phyloP scores from a whole-genome alignment of 768 basidiomycete genomes.

The Mycena galopus region DNA sequence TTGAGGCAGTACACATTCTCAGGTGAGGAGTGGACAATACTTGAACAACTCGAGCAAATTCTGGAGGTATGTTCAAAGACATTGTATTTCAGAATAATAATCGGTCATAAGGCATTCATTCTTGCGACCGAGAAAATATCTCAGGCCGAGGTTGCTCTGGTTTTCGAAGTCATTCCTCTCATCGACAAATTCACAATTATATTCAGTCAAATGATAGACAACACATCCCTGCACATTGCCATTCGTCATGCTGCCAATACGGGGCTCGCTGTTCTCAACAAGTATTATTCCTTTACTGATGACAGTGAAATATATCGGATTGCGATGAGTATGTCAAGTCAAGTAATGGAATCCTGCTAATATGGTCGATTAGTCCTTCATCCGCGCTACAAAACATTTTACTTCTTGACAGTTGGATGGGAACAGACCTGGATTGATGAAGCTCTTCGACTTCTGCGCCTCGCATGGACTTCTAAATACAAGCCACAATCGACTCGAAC shows the following conservation, averaged over 20 bases:
- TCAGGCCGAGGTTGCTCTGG: slow-evolving; percentile 13
- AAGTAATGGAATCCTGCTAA: not conserved
- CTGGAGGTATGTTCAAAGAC: not conserved
- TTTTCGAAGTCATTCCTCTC: slow-evolving; percentile 14
- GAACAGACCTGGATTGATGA: too few relatives aligned
- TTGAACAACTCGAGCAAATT: slow-evolving; percentile 5
- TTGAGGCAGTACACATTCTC: too few relatives aligned
- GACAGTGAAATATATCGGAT: slow-evolving; percentile 17
- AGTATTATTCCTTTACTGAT: slow-evolving; percentile 17
- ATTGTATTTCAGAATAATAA: slow-evolving; percentile 11
- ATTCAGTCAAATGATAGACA: too few relatives aligned
- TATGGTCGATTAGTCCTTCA: slow-evolving; percentile 8
- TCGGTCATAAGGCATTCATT: slow-evolving; percentile 8
- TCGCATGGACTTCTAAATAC: too few relatives aligned
- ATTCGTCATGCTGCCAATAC: too few relatives aligned
- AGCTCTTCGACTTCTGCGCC: too few relatives aligned
- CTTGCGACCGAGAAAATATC: slow-evolving; percentile 11
- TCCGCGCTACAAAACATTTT: too few relatives aligned
- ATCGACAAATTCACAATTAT: slow-evolving; percentile 21
- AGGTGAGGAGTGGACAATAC: slow-evolving; percentile 12
- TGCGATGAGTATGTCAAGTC: slow-evolving; percentile 7
- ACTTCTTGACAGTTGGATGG: too few relatives aligned
- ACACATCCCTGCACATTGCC: too few relatives aligned
- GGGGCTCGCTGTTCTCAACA: slow-evolving; percentile 13
- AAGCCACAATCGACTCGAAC: too few relatives aligned